Evolutionary conservation across 805 yeast species (phyloP), one percentile per base, ranked within the genome.

Genomic region (Saccharomycopsis malanga): DNA sequence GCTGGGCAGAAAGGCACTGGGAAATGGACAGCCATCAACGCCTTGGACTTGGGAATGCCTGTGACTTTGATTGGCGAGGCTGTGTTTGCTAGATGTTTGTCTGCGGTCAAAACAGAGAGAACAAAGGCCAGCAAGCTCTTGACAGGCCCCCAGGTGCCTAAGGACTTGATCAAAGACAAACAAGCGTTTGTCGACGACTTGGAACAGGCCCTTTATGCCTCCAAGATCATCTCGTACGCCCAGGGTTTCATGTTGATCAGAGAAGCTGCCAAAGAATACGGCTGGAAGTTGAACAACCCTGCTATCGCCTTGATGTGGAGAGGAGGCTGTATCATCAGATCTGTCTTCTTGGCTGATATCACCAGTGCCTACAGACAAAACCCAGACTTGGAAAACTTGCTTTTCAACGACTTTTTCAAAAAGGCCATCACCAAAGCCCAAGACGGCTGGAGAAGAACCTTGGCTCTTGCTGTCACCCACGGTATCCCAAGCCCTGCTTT

Each of bases 1-100:
- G 98, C 98, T 58, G 98, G 98, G 61, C 98, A 91, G 77, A 91
- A 91, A 79, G 98, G 98, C 79, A 91, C 98, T 58, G 98, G 98
- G 76, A 91, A 91, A 76, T 91, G 98, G 98, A 93, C 98, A 59
- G 97, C 98, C 56, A 87, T 91, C 70, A 89, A 88, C 68, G 98
- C 98, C 55, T 76, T 91, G 61, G 98, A 93, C 71, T 77, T 93
- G 60, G 98, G 98, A 70, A 87, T 87, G 85, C 98, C 98, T 59
- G 96, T 91, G 60, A 88, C 98, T 54, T 77, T 91, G 67, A 93
- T 91, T 61, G 97, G 98, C 69, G 98, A 91, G 78, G 98, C 98
- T 53, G 98, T 91, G 59, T 89, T 91, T 65, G 76, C 98, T 56
- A 86, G 98, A 78, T 85, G 95, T 74, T 72, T 91, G 61, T 89